Conservation (phyloP, 2,329 filamentous ascomycete species). For the Exophiala xenobiotica region DNA sequence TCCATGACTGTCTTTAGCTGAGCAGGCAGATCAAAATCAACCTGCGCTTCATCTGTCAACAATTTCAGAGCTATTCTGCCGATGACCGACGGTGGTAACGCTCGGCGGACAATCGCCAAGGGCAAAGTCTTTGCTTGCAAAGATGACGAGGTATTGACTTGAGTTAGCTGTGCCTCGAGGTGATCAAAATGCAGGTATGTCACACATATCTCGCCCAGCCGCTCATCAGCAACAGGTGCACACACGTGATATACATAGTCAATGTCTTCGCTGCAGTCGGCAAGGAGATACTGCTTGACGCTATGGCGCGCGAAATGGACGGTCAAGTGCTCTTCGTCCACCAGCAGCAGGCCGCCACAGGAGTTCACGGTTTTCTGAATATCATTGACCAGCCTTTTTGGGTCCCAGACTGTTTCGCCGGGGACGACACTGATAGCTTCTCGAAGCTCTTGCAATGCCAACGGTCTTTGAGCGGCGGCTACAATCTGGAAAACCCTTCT, state of each 20-base stretch:
- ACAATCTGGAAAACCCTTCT: slow-evolving; percentile 13
- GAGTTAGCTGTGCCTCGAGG: slow-evolving; percentile 10
- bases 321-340: slow-evolving; percentile 26
- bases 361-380: slow-evolving; percentile 14
- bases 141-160: not conserved
- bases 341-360: slow-evolving; percentile 21
- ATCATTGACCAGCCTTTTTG: slow-evolving; percentile 22
- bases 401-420: slow-evolving; percentile 9
- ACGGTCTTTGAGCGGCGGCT: slow-evolving; percentile 9
- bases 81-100: not conserved
- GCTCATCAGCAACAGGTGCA: not conserved
- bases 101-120: not conserved
- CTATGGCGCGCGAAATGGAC: slow-evolving; percentile 20
- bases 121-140: not conserved
- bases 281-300: slow-evolving; percentile 12
- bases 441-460: slow-evolving; percentile 15
- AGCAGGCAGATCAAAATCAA: not conserved
- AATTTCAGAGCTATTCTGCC: slow-evolving; percentile 8
- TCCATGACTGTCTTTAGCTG: not conserved
- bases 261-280: not conserved
- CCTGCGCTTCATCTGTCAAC: not conserved
- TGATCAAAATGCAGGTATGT: slow-evolving; percentile 19
- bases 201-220: slow-evolving; percentile 15
- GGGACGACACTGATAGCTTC: slow-evolving; percentile 12
- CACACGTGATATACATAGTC: not conserved